Evolutionary conservation across 1,284 basidiomycete genomes (phyloP).

Genomic region (Amylostereum areolatum): DNA sequence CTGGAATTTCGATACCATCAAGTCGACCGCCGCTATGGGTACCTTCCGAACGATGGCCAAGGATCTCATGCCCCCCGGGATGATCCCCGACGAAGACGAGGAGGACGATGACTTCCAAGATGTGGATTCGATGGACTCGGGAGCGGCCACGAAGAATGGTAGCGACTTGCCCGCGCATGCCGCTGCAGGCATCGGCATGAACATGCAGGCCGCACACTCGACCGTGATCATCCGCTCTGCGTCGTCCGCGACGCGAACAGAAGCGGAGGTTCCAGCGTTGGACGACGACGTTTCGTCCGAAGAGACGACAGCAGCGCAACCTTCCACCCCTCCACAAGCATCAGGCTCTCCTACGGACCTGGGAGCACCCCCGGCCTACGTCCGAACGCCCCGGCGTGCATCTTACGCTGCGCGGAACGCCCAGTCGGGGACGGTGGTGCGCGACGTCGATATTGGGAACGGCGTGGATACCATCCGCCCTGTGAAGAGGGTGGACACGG

Average conservation of each 20-base stretch:
- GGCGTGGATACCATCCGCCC: constrained; percentile 88
- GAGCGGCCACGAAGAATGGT: constrained; percentile 58
- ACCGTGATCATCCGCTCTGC: constrained; percentile 61
- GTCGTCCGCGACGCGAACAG: constrained; percentile 23
- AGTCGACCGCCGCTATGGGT: constrained; percentile 66
- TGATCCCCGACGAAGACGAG: constrained; percentile 42
- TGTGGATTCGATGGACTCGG: constrained; percentile 48
- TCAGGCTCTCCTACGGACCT: constrained; percentile 17
- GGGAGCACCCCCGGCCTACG: constrained; percentile 32
- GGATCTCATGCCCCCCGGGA: constrained; percentile 55
- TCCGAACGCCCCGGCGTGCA: constrained; percentile 44
- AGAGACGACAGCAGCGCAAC: constrained; percentile 26
- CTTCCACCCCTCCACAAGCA: constrained; percentile 24
- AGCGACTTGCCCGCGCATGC: constrained; percentile 39
- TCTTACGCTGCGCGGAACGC: constrained; percentile 69
- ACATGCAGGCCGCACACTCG: constrained; percentile 53
- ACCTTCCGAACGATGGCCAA: constrained; percentile 63
- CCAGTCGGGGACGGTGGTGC: constrained; percentile 70
- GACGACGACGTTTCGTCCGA: constrained; percentile 31
- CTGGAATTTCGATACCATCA: constrained; percentile 95
- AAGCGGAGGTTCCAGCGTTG: constrained; percentile 34
- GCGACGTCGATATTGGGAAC: constrained; percentile 76
- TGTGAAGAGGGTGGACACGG: constrained; percentile 84
- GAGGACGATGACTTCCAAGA: constrained; percentile 29
- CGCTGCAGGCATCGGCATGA: constrained; percentile 41